Percentiles rank a stretch among this genome's conserved stretches.
Evolutionary conservation across 495 filamentous ascomycete genomes (phyloP).

Genomic region (Penicillium psychrofluorescens): DNA sequence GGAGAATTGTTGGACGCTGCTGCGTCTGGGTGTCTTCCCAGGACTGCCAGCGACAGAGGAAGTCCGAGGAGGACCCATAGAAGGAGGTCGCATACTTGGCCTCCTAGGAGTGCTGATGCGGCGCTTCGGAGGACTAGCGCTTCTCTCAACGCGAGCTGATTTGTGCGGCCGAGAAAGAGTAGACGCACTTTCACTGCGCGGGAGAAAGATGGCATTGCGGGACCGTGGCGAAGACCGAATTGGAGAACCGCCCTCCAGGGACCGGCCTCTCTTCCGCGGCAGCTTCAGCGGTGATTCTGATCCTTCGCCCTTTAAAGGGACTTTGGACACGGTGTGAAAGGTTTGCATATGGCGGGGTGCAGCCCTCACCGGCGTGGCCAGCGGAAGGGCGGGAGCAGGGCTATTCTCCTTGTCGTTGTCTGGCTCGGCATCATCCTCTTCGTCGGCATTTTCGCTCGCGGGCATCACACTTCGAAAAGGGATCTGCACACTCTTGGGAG

Average conservation of each 20-base stretch:
- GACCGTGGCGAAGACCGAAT: conserved; percentile 27
- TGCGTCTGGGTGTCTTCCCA: conserved; percentile 14
- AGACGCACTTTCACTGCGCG: conserved; percentile 8
- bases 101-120: conserved; percentile 10
- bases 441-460: conserved; percentile 7
- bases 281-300: conserved; percentile 53
- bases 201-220: conserved; percentile 17
- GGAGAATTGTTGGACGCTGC: conserved; percentile 2
- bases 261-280: conserved; percentile 45
- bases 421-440: not conserved
- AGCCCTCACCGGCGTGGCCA: conserved; percentile 27
- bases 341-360: conserved; percentile 27
- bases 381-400: conserved; percentile 14
- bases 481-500: not conserved
- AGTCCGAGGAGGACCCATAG: conserved; percentile 5
- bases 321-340: conserved; percentile 68
- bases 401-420: conserved; percentile 30
- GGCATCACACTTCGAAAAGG: not conserved
- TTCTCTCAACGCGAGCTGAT: conserved; percentile 10
- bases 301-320: conserved; percentile 64
- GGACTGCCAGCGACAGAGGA: conserved; percentile 20
- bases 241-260: conserved; percentile 34
- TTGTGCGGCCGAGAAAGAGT: conserved; percentile 20
- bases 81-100: conserved; percentile 2
- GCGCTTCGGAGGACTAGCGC: conserved; percentile 15